Conservation (phyloP, 1,284 basidiomycete genomes). For the Malassezia slooffiae region DNA sequence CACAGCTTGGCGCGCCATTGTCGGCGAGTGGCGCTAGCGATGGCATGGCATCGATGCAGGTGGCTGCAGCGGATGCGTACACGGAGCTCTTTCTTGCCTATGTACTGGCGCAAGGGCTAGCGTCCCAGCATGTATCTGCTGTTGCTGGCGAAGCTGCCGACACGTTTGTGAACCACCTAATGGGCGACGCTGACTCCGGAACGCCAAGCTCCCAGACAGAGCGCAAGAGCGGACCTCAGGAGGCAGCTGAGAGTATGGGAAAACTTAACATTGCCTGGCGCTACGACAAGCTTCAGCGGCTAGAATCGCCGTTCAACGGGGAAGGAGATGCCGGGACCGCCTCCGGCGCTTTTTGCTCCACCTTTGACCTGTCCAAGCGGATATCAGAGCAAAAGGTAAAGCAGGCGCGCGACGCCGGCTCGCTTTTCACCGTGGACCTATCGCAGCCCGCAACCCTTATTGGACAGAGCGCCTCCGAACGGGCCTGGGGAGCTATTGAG, state of each 20-base stretch:
- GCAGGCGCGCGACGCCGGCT: conserved; percentile 14
- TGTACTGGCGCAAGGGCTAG: conserved; percentile 73
- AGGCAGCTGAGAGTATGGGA: too few species aligned
- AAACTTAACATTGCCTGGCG: conserved; percentile 67
- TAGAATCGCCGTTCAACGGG: conserved; percentile 39
- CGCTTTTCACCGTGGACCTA: too few species aligned
- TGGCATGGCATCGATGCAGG: background rate
- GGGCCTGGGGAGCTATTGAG: conserved; percentile 18
- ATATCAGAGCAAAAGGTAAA: conserved; percentile 22
- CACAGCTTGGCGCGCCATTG: conserved; percentile 47
- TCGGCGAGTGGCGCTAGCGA: background rate
- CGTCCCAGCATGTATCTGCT: conserved; percentile 58
- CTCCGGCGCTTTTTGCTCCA: conserved; percentile 52
- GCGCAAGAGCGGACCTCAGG: too few species aligned
- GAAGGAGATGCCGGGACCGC: background rate
- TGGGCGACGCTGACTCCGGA: conserved; percentile 29
- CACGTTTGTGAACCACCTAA: conserved; percentile 40
- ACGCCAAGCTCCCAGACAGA: too few species aligned
- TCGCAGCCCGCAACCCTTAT: too few species aligned
- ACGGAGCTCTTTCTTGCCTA: conserved; percentile 76
- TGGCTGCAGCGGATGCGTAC: conserved; percentile 54
- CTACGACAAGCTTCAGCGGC: conserved; percentile 81
- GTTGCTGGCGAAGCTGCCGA: conserved; percentile 54
- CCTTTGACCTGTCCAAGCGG: conserved; percentile 59
- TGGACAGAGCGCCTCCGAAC: conserved; percentile 14